Base-by-base conservation (phyloP, 768 basidiomycete genomes). In the Termitomyces bulborhizus region DNA sequence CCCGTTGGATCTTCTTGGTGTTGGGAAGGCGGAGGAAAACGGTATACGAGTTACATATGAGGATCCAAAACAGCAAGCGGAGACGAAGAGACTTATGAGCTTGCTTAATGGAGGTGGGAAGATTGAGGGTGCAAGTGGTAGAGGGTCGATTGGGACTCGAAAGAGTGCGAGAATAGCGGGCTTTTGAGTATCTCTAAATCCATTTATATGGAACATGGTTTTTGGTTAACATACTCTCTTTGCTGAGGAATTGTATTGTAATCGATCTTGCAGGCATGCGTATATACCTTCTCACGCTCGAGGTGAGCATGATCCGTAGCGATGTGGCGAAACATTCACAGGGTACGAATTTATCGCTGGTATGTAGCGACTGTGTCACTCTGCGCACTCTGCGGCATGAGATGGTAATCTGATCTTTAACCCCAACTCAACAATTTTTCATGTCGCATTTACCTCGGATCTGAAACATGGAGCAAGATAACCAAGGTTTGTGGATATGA, bases 31-130 rank as follows among this genome's bases (percentile, higher is more conserved):
- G 26, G 62, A 64, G 52, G 76, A 78, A n/a, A 74, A 76, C 59
- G 77, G 77, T 60, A 70, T 82, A 66, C 73, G 78, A 5, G 84
- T 89, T 8, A 75, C 73, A 55, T 90, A 88, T 58, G 85, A 86
- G 63, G 86, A 89, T 67, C 85, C 85, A 1, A 78, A 68, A 21
- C 82, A 87, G 69, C 66, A 71, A 40, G 80, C 78, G 46, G 85
- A 85, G 67, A 79, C 78, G 66, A 70, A 75, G 57, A 72, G 78
- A 64, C 63, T 88, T 60, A 75, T 86, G 78, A 74, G 68, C 52
- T 66, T 89, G 61, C 62, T 88, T 44, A 76, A 71, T 59, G 71
- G 52, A 21, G 66, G 66, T 40, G 52, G 51, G 15, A 54, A 61
- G 60, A 34, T 65, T 49, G 43, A 57, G 65, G 43, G 59, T 59